Conservation (phyloP, 306 rosid genomes). For the Canavalia ensiformis region DNA sequence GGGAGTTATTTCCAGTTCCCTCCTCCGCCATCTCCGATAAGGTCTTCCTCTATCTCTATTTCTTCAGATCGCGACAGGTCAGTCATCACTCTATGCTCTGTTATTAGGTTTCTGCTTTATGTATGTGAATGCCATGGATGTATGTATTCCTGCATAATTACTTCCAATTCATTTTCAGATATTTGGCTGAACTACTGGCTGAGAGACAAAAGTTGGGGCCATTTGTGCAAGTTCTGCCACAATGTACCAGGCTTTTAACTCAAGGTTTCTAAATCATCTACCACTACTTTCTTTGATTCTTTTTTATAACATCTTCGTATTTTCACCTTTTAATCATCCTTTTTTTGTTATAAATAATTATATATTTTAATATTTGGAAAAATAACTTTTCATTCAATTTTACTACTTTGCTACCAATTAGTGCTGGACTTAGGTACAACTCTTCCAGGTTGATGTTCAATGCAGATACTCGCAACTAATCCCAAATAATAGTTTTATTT, state of each 20-base stretch:
- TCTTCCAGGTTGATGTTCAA: slow-evolving; percentile 1
- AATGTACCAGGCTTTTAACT: slow-evolving; percentile 74
- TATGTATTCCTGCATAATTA: slow-evolving; percentile 2
- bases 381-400: background rate
- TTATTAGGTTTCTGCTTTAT: background rate
- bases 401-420: background rate
- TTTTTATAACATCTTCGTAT: background rate
- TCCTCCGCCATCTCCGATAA: slow-evolving; percentile 84
- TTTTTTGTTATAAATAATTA: background rate
- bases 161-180: slow-evolving; percentile 60
- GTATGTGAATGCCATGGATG: background rate
- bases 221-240: slow-evolving; percentile 81
- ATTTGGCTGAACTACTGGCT: slow-evolving; percentile 75
- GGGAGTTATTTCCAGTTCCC: slow-evolving; percentile 94
- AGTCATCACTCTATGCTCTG: no score
- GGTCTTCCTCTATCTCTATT: slow-evolving; percentile 69
- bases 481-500: background rate
- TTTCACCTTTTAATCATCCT: background rate
- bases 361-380: background rate
- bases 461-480: slow-evolving; percentile 7
- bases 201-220: slow-evolving; percentile 90
- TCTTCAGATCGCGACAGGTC: slow-evolving; percentile 86
- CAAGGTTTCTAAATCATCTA: slow-evolving; percentile 62
- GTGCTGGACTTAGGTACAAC: slow-evolving; percentile 17
- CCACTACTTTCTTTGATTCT: slow-evolving; percentile 6